phyloP scores from a whole-genome alignment of 345 rosid species.

The Citrus sp. region DNA sequence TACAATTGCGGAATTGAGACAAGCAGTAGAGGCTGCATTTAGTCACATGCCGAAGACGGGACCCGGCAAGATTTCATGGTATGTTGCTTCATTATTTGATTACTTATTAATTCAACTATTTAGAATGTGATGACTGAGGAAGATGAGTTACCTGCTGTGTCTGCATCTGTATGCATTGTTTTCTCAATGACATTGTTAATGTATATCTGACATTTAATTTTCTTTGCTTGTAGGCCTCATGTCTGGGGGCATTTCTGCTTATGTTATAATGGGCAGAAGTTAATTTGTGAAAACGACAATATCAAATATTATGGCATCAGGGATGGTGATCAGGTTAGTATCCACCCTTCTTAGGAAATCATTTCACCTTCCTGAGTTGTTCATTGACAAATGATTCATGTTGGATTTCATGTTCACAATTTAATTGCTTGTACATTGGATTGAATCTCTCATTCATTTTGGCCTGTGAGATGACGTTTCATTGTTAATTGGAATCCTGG shows the following conservation, averaged over 20 bases:
- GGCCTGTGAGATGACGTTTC: neutral
- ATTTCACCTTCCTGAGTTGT: neutral
- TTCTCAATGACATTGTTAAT: neutral
- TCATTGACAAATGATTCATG: neutral
- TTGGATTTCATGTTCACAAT: neutral
- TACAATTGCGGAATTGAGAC: constrained; percentile 58
- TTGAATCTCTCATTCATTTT: neutral
- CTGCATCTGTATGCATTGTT: neutral
- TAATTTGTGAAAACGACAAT: constrained; percentile 46
- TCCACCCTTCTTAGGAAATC: neutral
- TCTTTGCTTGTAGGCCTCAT: constrained; percentile 57
- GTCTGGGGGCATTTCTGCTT: constrained; percentile 91
- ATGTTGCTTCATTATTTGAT: neutral
- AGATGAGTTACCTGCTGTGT: neutral
- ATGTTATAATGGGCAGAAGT: constrained; percentile 49
- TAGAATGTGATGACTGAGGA: neutral
- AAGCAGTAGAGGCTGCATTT: constrained; percentile 82
- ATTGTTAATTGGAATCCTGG: neutral
- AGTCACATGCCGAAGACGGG: constrained; percentile 54
- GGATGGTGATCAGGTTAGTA: constrained; percentile 80
- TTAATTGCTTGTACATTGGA: neutral
- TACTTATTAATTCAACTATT: too few relatives aligned
- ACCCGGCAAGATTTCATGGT: constrained; percentile 80
- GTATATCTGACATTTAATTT: neutral
- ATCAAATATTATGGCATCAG: constrained; percentile 59